Base-by-base conservation (phyloP, 1,284 basidiomycete genomes). In the Xerocomus nothofagi region DNA sequence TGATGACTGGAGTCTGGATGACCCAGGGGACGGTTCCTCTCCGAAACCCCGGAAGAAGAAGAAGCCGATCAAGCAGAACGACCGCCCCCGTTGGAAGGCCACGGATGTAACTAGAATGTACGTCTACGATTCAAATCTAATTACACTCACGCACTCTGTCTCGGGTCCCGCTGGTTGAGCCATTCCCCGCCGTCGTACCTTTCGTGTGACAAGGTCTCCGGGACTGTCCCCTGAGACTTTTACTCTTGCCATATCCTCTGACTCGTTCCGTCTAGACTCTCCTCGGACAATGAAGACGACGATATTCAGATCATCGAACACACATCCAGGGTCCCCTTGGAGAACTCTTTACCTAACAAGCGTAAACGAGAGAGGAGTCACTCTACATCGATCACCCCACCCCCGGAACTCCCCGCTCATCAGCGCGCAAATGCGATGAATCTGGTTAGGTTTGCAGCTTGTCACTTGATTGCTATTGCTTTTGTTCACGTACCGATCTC, bases 371-470 rank as follows among this genome's bases (percentile, higher is more conserved):
- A 54, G 17, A 75, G 80, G 29, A 83, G 79, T 62, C 81, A 81
- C 30, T 88, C 86, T 17, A 69, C 71, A 27, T 88, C 87, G 3
- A 76, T 89, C 32, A 90, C 87, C 3, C 87, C 87, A 9, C 87
- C 88, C 3, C 87, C 87, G 1, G 72, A 71, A 20, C 62, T 89
- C 14, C 69, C 81, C 1, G 59, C 68, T 11, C 68, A 78, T 27
- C 76, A 79, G 41, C 69, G 82, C 1, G 72, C 78, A 57, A 72
- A 73, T 47, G 80, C 83, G 9, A 76, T 75, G 31, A 71, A 76
- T 24, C 64, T 84, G 17, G 77, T 88, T 37, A 74, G 80, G 86
- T 86, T 57, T 36, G 76, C 56, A 24, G 9, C 15, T 36, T 21
- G 3, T 52, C 36, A 10, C 34, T 30, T 12, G 14, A 29, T 40